Evolutionary conservation across 2,329 filamentous ascomycete genomes (phyloP).

Genomic region (Fusarium keratoplasticum): DNA sequence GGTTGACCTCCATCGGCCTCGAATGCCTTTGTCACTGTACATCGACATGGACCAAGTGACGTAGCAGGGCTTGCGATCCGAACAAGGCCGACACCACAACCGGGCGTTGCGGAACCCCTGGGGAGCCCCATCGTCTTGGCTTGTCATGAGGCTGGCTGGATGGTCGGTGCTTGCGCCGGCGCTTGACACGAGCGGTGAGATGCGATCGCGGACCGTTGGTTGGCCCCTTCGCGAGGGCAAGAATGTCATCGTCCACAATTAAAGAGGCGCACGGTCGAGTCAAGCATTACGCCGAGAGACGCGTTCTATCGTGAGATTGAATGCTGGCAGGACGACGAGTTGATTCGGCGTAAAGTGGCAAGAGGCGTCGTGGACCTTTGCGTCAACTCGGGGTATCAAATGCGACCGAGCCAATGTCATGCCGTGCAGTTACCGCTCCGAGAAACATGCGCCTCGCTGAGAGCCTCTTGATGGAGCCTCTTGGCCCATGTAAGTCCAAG

Average conservation of each 20-base stretch:
- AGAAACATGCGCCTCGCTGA: neutral
- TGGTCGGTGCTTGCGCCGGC: slow-evolving; percentile 7
- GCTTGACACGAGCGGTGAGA: slow-evolving; percentile 25
- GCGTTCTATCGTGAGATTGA: slow-evolving; percentile 4
- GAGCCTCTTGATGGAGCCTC: slow-evolving; percentile 3
- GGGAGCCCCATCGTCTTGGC: neutral
- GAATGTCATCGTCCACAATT: slow-evolving; percentile 24
- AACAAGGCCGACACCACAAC: slow-evolving; percentile 6
- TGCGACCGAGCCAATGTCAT: slow-evolving; percentile 26
- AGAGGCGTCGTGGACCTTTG: slow-evolving; percentile 29
- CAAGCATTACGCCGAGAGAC: neutral
- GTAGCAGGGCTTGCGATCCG: slow-evolving; percentile 5
- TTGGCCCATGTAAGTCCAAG: slow-evolving; percentile 1
- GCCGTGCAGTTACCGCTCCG: neutral
- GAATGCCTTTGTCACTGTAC: slow-evolving; percentile 1
- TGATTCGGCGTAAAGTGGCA: slow-evolving; percentile 19
- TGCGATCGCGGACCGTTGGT: slow-evolving; percentile 16
- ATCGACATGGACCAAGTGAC: slow-evolving; percentile 5
- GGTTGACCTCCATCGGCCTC: neutral
- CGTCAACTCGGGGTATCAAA: slow-evolving; percentile 7
- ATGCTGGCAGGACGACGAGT: slow-evolving; percentile 10
- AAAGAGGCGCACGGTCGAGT: neutral
- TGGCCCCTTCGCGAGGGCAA: slow-evolving; percentile 11
- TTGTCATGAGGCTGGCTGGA: slow-evolving; percentile 15
- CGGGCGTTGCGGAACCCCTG: slow-evolving; percentile 11